These are phyloP conservation scores for Lathyrus tuberosus DNA, from an alignment of 306 rosid species.

Conservation along the genomic window DNA sequence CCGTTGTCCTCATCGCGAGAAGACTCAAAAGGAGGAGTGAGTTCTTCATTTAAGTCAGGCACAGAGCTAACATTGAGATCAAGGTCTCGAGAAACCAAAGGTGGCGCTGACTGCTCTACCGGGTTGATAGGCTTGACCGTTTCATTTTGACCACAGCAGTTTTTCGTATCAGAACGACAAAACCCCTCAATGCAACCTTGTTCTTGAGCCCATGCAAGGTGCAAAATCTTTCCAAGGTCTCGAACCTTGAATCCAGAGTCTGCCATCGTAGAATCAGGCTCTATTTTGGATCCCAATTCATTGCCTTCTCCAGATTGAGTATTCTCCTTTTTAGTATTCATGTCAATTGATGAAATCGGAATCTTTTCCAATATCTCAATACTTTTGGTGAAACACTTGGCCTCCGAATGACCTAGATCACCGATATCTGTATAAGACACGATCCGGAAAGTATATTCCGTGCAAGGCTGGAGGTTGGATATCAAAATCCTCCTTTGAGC, in stretches of 20 bases:
- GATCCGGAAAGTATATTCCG: constrained; percentile 86
- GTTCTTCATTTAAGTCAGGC: constrained; percentile 96
- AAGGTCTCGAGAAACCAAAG: constrained; percentile 69
- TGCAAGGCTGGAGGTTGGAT: constrained; percentile 87
- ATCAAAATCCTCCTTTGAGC: constrained; percentile 86
- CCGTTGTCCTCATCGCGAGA: constrained; percentile 90
- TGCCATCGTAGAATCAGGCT: constrained; percentile 51
- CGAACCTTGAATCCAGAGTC: constrained; percentile 88
- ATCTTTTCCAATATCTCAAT: constrained; percentile 72
- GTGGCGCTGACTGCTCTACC: constrained; percentile 53
- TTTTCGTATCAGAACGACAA: constrained; percentile 67
- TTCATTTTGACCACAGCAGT: constrained; percentile 69
- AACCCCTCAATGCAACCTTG: constrained; percentile 75
- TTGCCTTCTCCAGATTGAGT: constrained; percentile 50
- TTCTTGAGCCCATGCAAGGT: constrained; percentile 82
- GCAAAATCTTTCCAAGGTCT: constrained; percentile 83
- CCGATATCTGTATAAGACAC: constrained; percentile 70
- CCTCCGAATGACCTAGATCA: constrained; percentile 98
- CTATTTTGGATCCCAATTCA: constrained; percentile 58
- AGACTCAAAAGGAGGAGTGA: constrained; percentile 93
- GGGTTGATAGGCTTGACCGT: constrained; percentile 58
- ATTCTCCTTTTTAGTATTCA: constrained; percentile 54
- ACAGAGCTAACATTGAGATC: constrained; percentile 89
- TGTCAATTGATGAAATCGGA: constrained; percentile 43
- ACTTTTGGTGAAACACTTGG: constrained; percentile 94